These are phyloP conservation scores for Wickerhamiella parazyma DNA, from an alignment of 805 yeast genomes.

Conservation along the genomic window DNA sequence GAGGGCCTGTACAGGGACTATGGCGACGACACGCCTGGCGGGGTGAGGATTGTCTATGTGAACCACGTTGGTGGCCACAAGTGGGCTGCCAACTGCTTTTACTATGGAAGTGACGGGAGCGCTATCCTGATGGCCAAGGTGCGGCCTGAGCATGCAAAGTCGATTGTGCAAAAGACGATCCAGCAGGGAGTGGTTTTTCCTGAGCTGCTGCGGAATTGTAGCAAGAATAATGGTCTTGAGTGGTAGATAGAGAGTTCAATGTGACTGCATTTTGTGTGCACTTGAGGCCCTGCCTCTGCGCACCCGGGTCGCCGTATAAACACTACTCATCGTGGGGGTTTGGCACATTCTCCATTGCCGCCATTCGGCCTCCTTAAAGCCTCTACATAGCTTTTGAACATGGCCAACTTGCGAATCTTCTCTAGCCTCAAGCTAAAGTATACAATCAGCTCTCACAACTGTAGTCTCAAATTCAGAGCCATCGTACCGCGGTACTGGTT, in stretches of 20 bases:
- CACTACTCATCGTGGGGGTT: too few relatives aligned
- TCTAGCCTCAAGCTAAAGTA: too few relatives aligned
- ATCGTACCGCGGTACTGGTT: too few relatives aligned
- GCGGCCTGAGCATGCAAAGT: conserved; percentile 58
- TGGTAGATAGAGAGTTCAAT: conserved; percentile 18
- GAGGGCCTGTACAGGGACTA: conserved; percentile 60
- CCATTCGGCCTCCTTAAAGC: too few relatives aligned
- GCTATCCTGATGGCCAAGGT: conserved; percentile 83
- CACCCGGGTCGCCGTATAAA: too few relatives aligned
- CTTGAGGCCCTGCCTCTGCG: too few relatives aligned
- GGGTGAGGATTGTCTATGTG: conserved; percentile 54
- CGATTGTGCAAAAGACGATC: conserved; percentile 65
- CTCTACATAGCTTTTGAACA: too few relatives aligned
- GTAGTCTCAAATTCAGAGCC: too few relatives aligned
- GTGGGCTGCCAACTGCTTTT: conserved; percentile 75
- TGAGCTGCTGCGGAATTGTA: conserved; percentile 43
- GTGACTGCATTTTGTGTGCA: too few relatives aligned
- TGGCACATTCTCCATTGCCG: too few relatives aligned
- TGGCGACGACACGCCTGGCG: conserved; percentile 62
- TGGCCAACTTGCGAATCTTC: too few relatives aligned
- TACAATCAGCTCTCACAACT: too few relatives aligned
- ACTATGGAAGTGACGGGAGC: conserved; percentile 60
- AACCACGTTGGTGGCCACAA: conserved; percentile 97
- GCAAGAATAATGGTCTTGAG: conserved; percentile 17
- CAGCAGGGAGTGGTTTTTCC: conserved; percentile 58